Conservation (phyloP, 1,284 basidiomycete genomes). For the Peniophora sp. region DNA sequence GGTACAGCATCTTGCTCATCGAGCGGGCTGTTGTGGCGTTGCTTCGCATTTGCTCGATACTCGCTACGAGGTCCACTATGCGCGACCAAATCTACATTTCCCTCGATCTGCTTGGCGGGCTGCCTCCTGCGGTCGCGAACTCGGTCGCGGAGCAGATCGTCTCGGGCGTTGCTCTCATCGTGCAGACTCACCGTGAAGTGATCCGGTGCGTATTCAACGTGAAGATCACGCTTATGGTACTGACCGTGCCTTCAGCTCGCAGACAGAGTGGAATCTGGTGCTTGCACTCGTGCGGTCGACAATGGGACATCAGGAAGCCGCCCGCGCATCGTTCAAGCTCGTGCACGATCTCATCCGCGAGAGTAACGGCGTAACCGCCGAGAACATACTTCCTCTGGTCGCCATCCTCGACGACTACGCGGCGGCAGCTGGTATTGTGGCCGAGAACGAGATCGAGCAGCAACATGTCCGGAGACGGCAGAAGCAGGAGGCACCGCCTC, state of each 20-base stretch:
- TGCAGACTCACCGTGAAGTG: constrained; percentile 68
- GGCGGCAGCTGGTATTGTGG: constrained; percentile 54
- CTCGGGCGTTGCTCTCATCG: constrained; percentile 72
- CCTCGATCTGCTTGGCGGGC: constrained; percentile 79
- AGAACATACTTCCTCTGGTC: constrained; percentile 80
- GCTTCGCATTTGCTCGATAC: constrained; percentile 70
- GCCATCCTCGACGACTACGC: constrained; percentile 87
- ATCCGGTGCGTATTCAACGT: constrained; percentile 43
- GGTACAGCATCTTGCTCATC: constrained; percentile 85
- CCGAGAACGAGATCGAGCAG: constrained; percentile 56
- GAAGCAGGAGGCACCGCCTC: constrained; percentile 39
- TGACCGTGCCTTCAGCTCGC: constrained; percentile 42
- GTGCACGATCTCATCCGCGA: constrained; percentile 57
- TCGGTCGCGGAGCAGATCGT: constrained; percentile 89
- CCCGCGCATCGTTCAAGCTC: constrained; percentile 77
- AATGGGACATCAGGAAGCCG: constrained; percentile 82
- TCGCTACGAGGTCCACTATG: constrained; percentile 69
- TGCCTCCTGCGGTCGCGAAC: constrained; percentile 73
- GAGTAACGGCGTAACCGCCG: constrained; percentile 53
- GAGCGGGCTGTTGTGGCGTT: constrained; percentile 95
- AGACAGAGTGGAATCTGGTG: constrained; percentile 94
- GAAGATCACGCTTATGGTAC: constrained; percentile 2
- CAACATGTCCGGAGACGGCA: constrained; percentile 44
- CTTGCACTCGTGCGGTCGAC: constrained; percentile 88
- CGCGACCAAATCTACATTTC: constrained; percentile 93